Evolutionary conservation across 1,139 yeast species (phyloP).

Genomic region (Magnusiomyces sp.): DNA sequence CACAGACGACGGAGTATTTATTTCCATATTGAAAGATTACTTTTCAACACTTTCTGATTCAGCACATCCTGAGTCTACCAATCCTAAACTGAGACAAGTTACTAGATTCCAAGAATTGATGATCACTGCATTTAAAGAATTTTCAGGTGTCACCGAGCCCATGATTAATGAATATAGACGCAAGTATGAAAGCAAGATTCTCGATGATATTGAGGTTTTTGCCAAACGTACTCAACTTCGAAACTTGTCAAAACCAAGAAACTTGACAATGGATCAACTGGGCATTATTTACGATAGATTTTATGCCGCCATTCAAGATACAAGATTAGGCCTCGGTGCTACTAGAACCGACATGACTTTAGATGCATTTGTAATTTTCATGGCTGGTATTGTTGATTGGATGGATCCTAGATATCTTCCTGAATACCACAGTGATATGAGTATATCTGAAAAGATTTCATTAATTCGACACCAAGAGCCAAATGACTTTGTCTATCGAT

Average conservation of each 20-base stretch:
- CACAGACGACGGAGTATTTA: slow-evolving; percentile 89
- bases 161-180: slow-evolving; percentile 61
- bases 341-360: slow-evolving; percentile 55
- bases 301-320: slow-evolving; percentile 67
- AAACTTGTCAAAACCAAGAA: slow-evolving; percentile 64
- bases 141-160: slow-evolving; percentile 68
- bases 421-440: background rate
- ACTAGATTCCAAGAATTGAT: slow-evolving; percentile 85
- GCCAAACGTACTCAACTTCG: slow-evolving; percentile 88
- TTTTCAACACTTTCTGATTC: slow-evolving; percentile 72
- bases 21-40: slow-evolving; percentile 74
- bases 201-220: slow-evolving; percentile 78
- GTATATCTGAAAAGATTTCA: slow-evolving; percentile 6
- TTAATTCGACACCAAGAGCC: slow-evolving; percentile 15
- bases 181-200: slow-evolving; percentile 66
- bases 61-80: slow-evolving; percentile 66
- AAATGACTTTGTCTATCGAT: slow-evolving; percentile 49
- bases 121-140: slow-evolving; percentile 89
- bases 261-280: slow-evolving; percentile 49
- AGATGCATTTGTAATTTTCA: slow-evolving; percentile 59
- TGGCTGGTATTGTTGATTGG: slow-evolving; percentile 83
- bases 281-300: slow-evolving; percentile 77
- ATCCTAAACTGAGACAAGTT: slow-evolving; percentile 54
- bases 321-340: slow-evolving; percentile 61
- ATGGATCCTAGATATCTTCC: slow-evolving; percentile 27